phyloP scores from a whole-genome alignment of 2,329 filamentous ascomycete species.

The Monilinia aucupariae region DNA sequence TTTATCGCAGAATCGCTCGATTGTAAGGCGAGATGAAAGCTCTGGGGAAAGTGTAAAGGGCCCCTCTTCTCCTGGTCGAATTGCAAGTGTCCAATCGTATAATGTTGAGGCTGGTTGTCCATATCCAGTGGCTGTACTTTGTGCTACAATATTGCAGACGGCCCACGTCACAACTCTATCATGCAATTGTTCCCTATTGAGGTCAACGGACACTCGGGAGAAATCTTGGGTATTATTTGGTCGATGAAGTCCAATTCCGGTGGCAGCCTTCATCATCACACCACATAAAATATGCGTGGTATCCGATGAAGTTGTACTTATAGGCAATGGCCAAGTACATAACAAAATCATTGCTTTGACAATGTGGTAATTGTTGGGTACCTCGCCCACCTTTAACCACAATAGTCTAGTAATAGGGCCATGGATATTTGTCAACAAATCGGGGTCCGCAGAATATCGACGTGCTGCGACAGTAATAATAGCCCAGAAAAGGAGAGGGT shows the following conservation, averaged over 20 bases:
- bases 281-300: constrained; percentile 74
- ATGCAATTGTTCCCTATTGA: constrained; percentile 73
- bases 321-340: constrained; percentile 77
- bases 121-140: constrained; percentile 76
- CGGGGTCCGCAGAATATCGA: constrained; percentile 56
- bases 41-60: constrained; percentile 55
- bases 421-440: constrained; percentile 61
- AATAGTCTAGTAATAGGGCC: constrained; percentile 64
- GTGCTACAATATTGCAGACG: constrained; percentile 77
- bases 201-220: constrained; percentile 65
- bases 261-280: constrained; percentile 82
- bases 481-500: constrained; percentile 80
- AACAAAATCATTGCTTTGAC: constrained; percentile 76
- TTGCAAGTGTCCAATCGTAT: constrained; percentile 68
- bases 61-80: constrained; percentile 54
- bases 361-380: constrained; percentile 72
- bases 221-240: constrained; percentile 81
- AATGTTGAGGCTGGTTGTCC: constrained; percentile 74
- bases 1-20: constrained; percentile 71
- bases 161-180: constrained; percentile 79
- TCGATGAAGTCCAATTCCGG: constrained; percentile 74
- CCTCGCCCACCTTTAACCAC: constrained; percentile 71
- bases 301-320: constrained; percentile 73
- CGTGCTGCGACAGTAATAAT: constrained; percentile 71
- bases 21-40: constrained; percentile 62